These are phyloP conservation scores for Yamadazyma membranifaciens DNA, from an alignment of 1,139 yeast species.

Conservation along the genomic window DNA sequence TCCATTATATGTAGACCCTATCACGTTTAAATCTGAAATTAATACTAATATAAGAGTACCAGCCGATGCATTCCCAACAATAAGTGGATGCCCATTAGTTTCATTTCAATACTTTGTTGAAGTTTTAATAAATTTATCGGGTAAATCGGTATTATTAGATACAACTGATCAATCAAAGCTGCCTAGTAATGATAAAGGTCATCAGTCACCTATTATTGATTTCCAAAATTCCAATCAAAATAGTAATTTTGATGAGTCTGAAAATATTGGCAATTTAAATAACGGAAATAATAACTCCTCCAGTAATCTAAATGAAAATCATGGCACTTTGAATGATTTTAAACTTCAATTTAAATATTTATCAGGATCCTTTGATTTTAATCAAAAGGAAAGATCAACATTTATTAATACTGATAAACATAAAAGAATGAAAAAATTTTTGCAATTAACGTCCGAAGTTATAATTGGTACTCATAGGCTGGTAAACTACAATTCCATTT, in stretches of 20 bases:
- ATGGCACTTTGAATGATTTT: conserved; percentile 16
- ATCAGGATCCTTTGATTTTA: conserved; percentile 22
- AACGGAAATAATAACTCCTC: neutral
- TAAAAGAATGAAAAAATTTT: conserved; percentile 70
- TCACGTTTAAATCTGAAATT: conserved; percentile 54
- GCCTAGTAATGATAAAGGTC: conserved; percentile 11
- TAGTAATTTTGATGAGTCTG: neutral
- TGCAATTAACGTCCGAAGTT: conserved; percentile 76
- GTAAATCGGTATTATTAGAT: conserved; percentile 35
- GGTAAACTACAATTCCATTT: conserved; percentile 14
- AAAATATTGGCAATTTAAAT: neutral
- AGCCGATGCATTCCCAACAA: conserved; percentile 83
- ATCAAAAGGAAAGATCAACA: conserved; percentile 38
- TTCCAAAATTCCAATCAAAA: conserved; percentile 7
- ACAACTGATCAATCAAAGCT: conserved; percentile 25
- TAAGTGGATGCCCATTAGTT: conserved; percentile 68
- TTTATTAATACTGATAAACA: conserved; percentile 77
- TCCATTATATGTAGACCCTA: conserved; percentile 79
- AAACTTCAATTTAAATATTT: conserved; percentile 33
- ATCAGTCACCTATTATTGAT: conserved; percentile 18
- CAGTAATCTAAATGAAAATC: conserved; percentile 3
- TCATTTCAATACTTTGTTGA: conserved; percentile 85
- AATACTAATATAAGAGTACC: conserved; percentile 72
- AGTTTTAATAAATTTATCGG: conserved; percentile 67
- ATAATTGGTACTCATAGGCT: conserved; percentile 74